phyloP scores from a whole-genome alignment of 2,329 filamentous ascomycete species.

The Purpureocillium takamizusanense region DNA sequence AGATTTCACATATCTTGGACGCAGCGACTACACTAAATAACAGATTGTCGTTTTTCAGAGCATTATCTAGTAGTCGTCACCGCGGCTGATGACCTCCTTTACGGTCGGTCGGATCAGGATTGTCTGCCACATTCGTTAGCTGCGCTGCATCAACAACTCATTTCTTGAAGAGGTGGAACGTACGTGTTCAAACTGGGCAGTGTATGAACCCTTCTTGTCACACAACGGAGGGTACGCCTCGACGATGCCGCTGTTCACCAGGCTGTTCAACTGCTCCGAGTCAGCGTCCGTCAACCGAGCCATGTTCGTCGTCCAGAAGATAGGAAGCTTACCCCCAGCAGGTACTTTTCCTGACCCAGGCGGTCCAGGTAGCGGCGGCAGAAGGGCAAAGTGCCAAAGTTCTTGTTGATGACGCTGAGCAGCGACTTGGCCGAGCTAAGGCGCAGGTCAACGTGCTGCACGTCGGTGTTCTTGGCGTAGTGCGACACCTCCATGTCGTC shows the following conservation, averaged over 20 bases:
- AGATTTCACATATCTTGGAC: not conserved
- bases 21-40: not conserved
- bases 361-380: conserved; percentile 86
- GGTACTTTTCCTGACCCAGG: conserved; percentile 89
- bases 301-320: not conserved
- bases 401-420: conserved; percentile 86
- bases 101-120: conserved; percentile 70
- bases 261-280: conserved; percentile 61
- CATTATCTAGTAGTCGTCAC: conserved; percentile 63
- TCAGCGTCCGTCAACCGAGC: not conserved
- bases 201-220: conserved; percentile 91
- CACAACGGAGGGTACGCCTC: conserved; percentile 84
- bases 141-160: not conserved
- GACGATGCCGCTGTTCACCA: conserved; percentile 75
- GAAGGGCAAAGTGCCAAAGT: conserved; percentile 88
- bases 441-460: conserved; percentile 65
- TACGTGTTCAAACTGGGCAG: conserved; percentile 90
- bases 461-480: conserved; percentile 69
- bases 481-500: conserved; percentile 89
- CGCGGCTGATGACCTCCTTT: conserved; percentile 81
- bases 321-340: conserved; percentile 59
- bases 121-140: conserved; percentile 37
- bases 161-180: conserved; percentile 26
- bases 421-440: conserved; percentile 77
- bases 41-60: not conserved